Conservation (phyloP, 495 filamentous ascomycete genomes). For the Penicillium roqueforti region DNA sequence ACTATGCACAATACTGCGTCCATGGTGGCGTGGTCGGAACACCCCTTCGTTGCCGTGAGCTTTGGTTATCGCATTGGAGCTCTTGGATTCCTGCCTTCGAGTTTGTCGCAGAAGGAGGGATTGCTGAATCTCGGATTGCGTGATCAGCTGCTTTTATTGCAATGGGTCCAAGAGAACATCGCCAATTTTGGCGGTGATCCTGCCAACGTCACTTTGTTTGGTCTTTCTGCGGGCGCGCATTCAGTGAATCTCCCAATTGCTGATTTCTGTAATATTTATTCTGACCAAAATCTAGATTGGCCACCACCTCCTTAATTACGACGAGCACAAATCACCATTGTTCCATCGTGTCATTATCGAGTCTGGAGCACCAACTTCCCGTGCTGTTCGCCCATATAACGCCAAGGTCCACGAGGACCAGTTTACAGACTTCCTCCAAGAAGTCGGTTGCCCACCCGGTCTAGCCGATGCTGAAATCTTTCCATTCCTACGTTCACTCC, state of each 20-base stretch:
- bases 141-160: slow-evolving; percentile 55
- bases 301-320: slow-evolving; percentile 58
- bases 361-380: slow-evolving; percentile 59
- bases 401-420: slow-evolving; percentile 56
- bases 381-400: slow-evolving; percentile 52
- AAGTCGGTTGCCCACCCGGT: slow-evolving; percentile 35
- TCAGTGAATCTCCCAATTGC: slow-evolving; percentile 36
- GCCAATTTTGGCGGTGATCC: slow-evolving; percentile 57
- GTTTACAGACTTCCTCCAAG: slow-evolving; percentile 53
- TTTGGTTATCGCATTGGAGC: slow-evolving; percentile 62
- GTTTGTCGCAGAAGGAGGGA: slow-evolving; percentile 47
- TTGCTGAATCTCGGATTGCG: slow-evolving; percentile 59
- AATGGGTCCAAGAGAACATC: slow-evolving; percentile 61
- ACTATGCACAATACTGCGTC: slow-evolving; percentile 39
- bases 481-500: slow-evolving; percentile 45
- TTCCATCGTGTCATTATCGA: slow-evolving; percentile 62
- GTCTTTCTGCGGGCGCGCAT: slow-evolving; percentile 59
- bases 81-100: slow-evolving; percentile 58
- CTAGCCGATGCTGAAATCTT: slow-evolving; percentile 45
- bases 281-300: slow-evolving; percentile 46
- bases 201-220: slow-evolving; percentile 60
- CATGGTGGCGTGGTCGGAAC: slow-evolving; percentile 53
- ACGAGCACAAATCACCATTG: slow-evolving; percentile 29
- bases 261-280: neutral
- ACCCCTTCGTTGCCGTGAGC: slow-evolving; percentile 54